Percentiles rank a stretch among this genome's conserved stretches.
Evolutionary conservation across 148 eudicot species (phyloP).

Genomic region (Rhododendron kiyosumense): DNA sequence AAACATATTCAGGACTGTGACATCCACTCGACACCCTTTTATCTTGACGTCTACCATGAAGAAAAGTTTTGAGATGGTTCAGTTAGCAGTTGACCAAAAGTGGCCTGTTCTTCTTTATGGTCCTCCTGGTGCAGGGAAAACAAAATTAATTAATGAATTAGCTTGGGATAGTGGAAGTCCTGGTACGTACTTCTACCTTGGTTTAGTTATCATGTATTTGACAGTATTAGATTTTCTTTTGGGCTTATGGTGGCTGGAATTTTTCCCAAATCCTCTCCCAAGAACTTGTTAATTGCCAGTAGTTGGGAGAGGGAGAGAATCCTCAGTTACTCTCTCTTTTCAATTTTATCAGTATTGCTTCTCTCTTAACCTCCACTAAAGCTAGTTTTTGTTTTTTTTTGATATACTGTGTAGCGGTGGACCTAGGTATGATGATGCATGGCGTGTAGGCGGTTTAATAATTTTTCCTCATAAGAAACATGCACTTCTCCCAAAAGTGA

Average conservation of each 20-base stretch:
- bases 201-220: neutral
- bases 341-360: too few relatives aligned
- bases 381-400: neutral
- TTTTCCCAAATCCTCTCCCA: neutral
- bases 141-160: constrained; percentile 63
- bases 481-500: neutral
- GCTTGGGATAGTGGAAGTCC: constrained; percentile 55
- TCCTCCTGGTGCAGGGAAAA: constrained; percentile 87
- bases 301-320: neutral
- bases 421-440: neutral
- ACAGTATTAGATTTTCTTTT: neutral
- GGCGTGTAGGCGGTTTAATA: neutral
- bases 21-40: constrained; percentile 34
- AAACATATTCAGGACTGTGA: constrained; percentile 19
- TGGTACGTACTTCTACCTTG: constrained; percentile 38
- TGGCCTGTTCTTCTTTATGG: constrained; percentile 98
- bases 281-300: too few relatives aligned
- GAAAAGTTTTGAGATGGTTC: constrained; percentile 74
- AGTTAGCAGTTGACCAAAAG: constrained; percentile 72
- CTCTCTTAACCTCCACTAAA: too few relatives aligned
- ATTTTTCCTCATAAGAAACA: neutral
- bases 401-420: neutral
- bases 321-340: neutral
- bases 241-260: neutral
- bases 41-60: constrained; percentile 62